Conservation (phyloP, 805 yeast genomes). For the Sugiyamaella americana region DNA sequence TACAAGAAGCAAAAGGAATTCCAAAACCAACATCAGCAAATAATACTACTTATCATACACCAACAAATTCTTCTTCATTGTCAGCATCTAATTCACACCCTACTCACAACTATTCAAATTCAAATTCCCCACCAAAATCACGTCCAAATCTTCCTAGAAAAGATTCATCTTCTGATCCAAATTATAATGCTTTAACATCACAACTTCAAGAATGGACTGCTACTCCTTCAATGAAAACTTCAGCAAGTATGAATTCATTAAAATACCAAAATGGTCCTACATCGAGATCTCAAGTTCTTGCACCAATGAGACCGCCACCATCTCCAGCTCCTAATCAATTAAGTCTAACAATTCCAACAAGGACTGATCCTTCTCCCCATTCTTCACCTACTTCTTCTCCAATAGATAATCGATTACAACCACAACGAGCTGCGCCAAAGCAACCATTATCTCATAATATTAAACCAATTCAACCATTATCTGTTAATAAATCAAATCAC, state of each 20-base stretch:
- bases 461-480: slow-evolving; percentile 5
- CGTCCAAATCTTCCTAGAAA: background rate
- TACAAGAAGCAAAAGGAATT: background rate
- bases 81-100: background rate
- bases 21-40: too few species aligned
- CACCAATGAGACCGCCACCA: slow-evolving; percentile 24
- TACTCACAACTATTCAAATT: too few species aligned
- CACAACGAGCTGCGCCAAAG: slow-evolving; percentile 3
- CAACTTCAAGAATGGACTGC: slow-evolving; percentile 24
- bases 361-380: slow-evolving; percentile 1
- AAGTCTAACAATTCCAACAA: background rate
- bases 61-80: background rate
- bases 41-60: too few species aligned
- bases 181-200: slow-evolving; percentile 8
- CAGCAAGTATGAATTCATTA: slow-evolving; percentile 9
- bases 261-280: slow-evolving; percentile 4
- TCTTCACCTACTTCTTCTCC: slow-evolving; percentile 12
- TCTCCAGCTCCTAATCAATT: slow-evolving; percentile 2
- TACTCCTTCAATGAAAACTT: slow-evolving; percentile 16
- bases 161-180: background rate
- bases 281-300: slow-evolving; percentile 10
- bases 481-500: slow-evolving; percentile 2
- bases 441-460: background rate
- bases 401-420: slow-evolving; percentile 1
- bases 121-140: background rate